Percentiles rank a stretch among this genome's conserved stretches.
phyloP scores from a whole-genome alignment of 140 eudicot species.

The Ambrosia hybrid region DNA sequence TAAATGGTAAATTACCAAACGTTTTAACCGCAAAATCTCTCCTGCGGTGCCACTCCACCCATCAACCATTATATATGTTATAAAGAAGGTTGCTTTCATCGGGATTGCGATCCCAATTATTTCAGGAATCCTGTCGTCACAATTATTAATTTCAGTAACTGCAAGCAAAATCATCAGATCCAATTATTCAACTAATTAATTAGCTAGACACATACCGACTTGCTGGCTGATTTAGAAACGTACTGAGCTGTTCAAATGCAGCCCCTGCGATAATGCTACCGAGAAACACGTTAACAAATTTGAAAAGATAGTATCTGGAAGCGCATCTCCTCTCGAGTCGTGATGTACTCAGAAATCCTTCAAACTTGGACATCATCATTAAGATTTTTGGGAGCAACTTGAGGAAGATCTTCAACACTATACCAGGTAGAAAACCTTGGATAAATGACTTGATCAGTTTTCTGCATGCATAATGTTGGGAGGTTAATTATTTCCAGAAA shows the following conservation, averaged over 20 bases:
- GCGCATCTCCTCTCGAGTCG: slow-evolving; percentile 77
- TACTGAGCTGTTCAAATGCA: slow-evolving; percentile 73
- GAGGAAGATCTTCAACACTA: slow-evolving; percentile 78
- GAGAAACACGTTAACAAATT: slow-evolving; percentile 69
- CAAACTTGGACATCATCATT: slow-evolving; percentile 83
- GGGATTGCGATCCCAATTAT: slow-evolving; percentile 79
- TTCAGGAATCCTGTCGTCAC: slow-evolving; percentile 49
- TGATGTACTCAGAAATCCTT: slow-evolving; percentile 67
- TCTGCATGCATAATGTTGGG: slow-evolving; percentile 41
- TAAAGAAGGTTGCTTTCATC: slow-evolving; percentile 86
- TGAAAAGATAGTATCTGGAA: slow-evolving; percentile 67
- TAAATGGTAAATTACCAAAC: slow-evolving; percentile 58
- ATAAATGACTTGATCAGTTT: slow-evolving; percentile 61
- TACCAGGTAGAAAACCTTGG: slow-evolving; percentile 82
- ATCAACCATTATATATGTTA: slow-evolving; percentile 86
- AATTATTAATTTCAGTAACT: neutral
- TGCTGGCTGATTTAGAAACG: slow-evolving; percentile 70
- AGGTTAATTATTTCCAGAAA: too few species aligned
- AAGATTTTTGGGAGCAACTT: slow-evolving; percentile 60
- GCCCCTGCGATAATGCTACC: slow-evolving; percentile 72
- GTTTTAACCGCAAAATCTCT: slow-evolving; percentile 65
- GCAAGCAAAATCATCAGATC: neutral
- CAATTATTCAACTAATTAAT: too few species aligned
- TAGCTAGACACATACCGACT: slow-evolving; percentile 41
- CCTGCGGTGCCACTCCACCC: slow-evolving; percentile 94